phyloP scores from a whole-genome alignment of 768 basidiomycete genomes.

The Termitomyces titanicus region DNA sequence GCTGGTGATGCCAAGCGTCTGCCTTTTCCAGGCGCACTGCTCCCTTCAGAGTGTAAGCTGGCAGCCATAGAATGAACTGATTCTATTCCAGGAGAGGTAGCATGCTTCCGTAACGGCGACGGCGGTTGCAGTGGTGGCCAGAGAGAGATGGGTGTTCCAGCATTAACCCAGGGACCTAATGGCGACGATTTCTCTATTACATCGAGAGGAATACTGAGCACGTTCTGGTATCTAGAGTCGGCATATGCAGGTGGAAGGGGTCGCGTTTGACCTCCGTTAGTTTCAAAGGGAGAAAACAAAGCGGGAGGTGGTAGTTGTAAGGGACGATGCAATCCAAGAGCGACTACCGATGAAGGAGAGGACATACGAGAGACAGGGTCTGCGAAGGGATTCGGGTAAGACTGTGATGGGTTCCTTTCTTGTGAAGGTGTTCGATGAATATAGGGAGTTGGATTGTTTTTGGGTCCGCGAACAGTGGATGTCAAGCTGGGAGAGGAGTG shows the following conservation, averaged over 20 bases:
- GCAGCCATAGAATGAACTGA: constrained; percentile 14
- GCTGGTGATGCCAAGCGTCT: constrained; percentile 13
- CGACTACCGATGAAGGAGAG: neutral
- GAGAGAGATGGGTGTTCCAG: neutral
- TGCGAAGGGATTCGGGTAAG: neutral
- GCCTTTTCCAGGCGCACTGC: constrained; percentile 7
- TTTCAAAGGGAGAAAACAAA: neutral
- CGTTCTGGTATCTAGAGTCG: neutral
- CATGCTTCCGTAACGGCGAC: neutral
- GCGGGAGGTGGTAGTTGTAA: neutral
- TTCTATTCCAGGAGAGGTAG: constrained; percentile 9
- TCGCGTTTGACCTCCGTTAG: neutral
- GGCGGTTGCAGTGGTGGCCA: neutral
- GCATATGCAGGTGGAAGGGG: neutral
- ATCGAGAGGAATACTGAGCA: neutral
- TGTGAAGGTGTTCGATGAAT: neutral
- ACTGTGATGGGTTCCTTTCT: neutral
- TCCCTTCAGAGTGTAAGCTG: constrained; percentile 7
- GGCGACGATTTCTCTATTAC: neutral
- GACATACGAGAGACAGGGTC: neutral
- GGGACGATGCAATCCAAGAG: neutral
- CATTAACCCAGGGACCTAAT: neutral
- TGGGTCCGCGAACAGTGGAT: neutral
- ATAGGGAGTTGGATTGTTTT: neutral
- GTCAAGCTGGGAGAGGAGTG: neutral